phyloP scores from a whole-genome alignment of 192 early-diverging fungal genomes.

The Podila horticola region DNA sequence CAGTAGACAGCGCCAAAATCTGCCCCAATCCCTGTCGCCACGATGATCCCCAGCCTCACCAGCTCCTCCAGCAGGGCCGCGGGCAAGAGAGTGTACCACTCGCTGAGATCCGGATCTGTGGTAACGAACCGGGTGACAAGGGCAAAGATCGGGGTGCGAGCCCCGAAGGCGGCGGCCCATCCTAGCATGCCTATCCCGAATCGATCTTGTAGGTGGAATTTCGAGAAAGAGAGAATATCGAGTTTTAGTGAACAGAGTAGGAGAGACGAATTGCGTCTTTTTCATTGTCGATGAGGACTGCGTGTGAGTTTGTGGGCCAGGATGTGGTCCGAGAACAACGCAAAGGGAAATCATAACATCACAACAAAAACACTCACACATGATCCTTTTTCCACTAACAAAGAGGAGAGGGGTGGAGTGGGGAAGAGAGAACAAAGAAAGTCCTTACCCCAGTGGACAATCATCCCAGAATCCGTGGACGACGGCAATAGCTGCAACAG shows the following conservation, averaged over 20 bases:
- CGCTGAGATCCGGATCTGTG: slow-evolving; percentile 5
- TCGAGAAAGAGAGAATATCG: neutral
- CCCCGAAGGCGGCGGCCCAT: slow-evolving; percentile 39
- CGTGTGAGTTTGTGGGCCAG: no score
- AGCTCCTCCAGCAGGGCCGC: slow-evolving; percentile 40
- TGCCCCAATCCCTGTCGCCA: neutral
- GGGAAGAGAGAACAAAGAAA: neutral
- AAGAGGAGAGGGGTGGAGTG: neutral
- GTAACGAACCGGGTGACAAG: slow-evolving; percentile 26
- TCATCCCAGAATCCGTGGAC: slow-evolving; percentile 3
- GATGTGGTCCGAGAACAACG: neutral
- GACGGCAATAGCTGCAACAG: slow-evolving; percentile 23
- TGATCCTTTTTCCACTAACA: neutral
- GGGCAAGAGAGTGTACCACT: slow-evolving; percentile 33
- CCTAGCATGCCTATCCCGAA: slow-evolving; percentile 42
- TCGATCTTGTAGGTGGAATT: slow-evolving; percentile 6
- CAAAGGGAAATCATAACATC: neutral
- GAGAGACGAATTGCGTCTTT: no score
- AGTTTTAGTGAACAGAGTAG: neutral
- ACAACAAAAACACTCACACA: neutral
- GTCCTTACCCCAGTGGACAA: slow-evolving; percentile 35
- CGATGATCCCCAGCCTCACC: slow-evolving; percentile 16
- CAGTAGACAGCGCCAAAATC: slow-evolving; percentile 53
- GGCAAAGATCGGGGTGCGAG: slow-evolving; percentile 38
- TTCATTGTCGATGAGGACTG: no score